Percentiles rank a stretch among this genome's conserved stretches.
Conservation (phyloP, 2,329 filamentous ascomycete species). For the Alternaria solani region DNA sequence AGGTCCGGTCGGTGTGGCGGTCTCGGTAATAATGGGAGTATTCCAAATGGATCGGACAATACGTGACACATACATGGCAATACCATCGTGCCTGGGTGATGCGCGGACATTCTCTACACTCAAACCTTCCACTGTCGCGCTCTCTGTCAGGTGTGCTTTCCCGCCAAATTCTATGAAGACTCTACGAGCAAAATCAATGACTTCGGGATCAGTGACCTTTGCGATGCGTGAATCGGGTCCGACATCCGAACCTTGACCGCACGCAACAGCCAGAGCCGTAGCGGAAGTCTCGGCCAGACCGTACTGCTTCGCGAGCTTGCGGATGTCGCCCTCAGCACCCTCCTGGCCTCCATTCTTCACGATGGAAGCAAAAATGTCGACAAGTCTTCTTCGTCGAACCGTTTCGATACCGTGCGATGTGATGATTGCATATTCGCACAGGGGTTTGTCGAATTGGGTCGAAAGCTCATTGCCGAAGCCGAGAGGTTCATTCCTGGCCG, state of each 20-base stretch:
- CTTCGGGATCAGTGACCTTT: conserved; percentile 79
- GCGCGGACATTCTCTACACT: conserved; percentile 84
- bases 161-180: conserved; percentile 94
- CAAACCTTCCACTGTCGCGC: conserved; percentile 67
- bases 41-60: conserved; percentile 92
- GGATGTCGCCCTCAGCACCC: conserved; percentile 80
- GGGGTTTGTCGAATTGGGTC: conserved; percentile 87
- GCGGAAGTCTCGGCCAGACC: conserved; percentile 89
- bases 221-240: conserved; percentile 74
- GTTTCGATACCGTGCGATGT: conserved; percentile 92
- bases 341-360: conserved; percentile 79
- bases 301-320: conserved; percentile 84
- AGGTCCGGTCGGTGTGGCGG: conserved; percentile 64
- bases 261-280: conserved; percentile 91
- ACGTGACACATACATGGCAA: conserved; percentile 85
- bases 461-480: conserved; percentile 96
- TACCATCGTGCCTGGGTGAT: conserved; percentile 87
- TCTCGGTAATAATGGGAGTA: conserved; percentile 71
- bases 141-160: conserved; percentile 83
- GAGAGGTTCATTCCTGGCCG: conserved; percentile 66
- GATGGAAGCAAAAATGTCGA: conserved; percentile 89
- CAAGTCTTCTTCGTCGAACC: conserved; percentile 80
- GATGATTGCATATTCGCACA: conserved; percentile 86
- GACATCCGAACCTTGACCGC: conserved; percentile 87
- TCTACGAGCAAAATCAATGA: conserved; percentile 83